Evolutionary conservation across 148 eudicot genomes (phyloP), one percentile per base, ranked within the genome.

Genomic region (Heliosperma pusillum): DNA sequence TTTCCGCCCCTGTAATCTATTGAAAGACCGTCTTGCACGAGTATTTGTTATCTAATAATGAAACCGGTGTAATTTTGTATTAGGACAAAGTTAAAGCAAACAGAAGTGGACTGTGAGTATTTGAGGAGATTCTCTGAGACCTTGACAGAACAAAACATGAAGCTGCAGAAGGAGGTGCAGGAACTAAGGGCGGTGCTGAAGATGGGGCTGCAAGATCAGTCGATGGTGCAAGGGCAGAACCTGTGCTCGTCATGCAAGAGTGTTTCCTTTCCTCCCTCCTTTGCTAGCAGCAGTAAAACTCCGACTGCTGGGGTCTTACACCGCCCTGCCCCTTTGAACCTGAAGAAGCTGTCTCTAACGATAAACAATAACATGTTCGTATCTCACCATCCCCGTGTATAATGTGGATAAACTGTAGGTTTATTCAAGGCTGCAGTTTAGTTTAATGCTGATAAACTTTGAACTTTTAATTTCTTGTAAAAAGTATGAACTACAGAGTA

Each of bases 71-170:
- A 24, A 29, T 22, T 58, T 17, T 0, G n/a, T 7, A 10, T 58
- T n/a, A 90, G 96, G 83, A 89, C 90, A 21, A 87, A 87, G 77
- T 63, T 88, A 82, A 90, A 89, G 80, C 90, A 86, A 80, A 90
- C 88, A 4, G 92, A 87, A 65, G 85, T 83, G 11, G 89, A 89
- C 59, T 88, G 91, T 36, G 90, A 88, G 67, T 80, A 80, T 62
- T 64, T 89, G 25, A 84, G 78, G 74, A 83, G 82, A 12, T 83
- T 80, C 21, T 90, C 89, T 45, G 91, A 89, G 74, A 83, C 72
- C 61, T 78, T 88, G 64, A 89, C 85, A 22, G 88, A 86, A 20
- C 87, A 89, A 58, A 88, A 89, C 77, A 75, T 80, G 81, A 80
- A 84, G 80, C 63, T 89, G 26, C 89, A 85, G 40, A 89, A 82